Percentiles rank a stretch among this genome's conserved stretches.
These are phyloP conservation scores for Sphenostylis stenocarpa DNA, from an alignment of 306 rosid species.

Conservation along the genomic window DNA sequence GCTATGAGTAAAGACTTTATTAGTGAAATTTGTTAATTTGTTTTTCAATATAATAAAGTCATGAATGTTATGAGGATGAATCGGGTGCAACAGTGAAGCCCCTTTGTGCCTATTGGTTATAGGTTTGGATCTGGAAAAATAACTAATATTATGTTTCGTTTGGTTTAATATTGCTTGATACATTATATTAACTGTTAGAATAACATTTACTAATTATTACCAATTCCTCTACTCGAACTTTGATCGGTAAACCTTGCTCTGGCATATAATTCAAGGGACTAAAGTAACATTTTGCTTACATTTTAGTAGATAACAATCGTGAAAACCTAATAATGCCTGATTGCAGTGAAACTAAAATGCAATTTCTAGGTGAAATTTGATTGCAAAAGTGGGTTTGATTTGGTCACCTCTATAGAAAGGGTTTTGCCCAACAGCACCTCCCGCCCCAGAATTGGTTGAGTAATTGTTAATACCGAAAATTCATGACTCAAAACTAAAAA, in stretches of 20 bases:
- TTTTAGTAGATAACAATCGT: not conserved
- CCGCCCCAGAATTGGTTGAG: not conserved
- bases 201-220: too few relatives aligned
- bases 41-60: too few relatives aligned
- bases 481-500: not conserved
- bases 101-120: too few relatives aligned
- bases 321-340: not conserved
- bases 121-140: too few relatives aligned
- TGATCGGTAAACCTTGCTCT: not conserved
- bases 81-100: too few relatives aligned
- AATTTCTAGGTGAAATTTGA: not conserved
- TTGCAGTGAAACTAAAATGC: not conserved
- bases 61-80: too few relatives aligned
- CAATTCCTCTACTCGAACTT: too few relatives aligned
- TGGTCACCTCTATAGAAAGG: not conserved
- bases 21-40: too few relatives aligned
- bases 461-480: not conserved
- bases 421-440: not conserved
- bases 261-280: not conserved
- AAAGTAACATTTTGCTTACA: not conserved
- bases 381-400: not conserved
- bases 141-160: too few relatives aligned
- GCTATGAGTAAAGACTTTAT: not conserved
- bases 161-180: too few relatives aligned
- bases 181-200: too few relatives aligned